A percentile compares a stretch with the other conserved stretches of the same genome.
Conservation (phyloP, 1,284 basidiomycete genomes). For the Trametes sp. region DNA sequence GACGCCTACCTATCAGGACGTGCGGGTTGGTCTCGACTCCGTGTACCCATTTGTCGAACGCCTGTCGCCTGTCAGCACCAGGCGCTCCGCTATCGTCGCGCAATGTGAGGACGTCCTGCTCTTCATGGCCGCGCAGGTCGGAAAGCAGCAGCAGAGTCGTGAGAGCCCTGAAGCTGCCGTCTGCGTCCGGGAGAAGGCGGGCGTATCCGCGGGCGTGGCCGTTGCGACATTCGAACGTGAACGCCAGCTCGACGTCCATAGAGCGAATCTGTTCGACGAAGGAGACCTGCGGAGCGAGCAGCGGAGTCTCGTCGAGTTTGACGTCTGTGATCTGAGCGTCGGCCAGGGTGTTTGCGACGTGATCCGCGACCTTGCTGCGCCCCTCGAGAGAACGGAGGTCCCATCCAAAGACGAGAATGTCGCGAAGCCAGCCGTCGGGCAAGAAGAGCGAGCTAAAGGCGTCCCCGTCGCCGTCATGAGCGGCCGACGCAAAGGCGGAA, state of each 20-base stretch:
- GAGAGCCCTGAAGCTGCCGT: conserved; percentile 32
- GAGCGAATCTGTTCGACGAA: conserved; percentile 28
- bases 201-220: conserved; percentile 48
- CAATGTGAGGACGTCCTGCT: conserved; percentile 23
- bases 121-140: conserved; percentile 44
- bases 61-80: conserved; percentile 25
- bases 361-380: conserved; percentile 46
- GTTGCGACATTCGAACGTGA: conserved; percentile 50
- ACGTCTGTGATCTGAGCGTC: conserved; percentile 39
- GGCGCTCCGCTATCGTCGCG: conserved; percentile 18
- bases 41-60: conserved; percentile 27
- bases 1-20: conserved; percentile 39
- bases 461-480: conserved; percentile 45
- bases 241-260: conserved; percentile 38
- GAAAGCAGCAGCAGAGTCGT: conserved; percentile 38
- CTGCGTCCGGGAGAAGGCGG: conserved; percentile 39
- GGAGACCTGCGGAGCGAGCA: conserved; percentile 39
- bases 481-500: conserved; percentile 46
- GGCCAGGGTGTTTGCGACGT: conserved; percentile 47
- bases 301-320: conserved; percentile 39
- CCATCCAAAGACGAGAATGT: conserved; percentile 68
- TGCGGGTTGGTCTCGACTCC: conserved; percentile 37
- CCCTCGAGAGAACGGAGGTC: conserved; percentile 66
- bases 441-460: conserved; percentile 48
- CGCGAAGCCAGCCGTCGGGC: conserved; percentile 59